Evolutionary conservation across 2,329 filamentous ascomycete genomes (phyloP).

Genomic region (Neoscytalidium dimidiatum): DNA sequence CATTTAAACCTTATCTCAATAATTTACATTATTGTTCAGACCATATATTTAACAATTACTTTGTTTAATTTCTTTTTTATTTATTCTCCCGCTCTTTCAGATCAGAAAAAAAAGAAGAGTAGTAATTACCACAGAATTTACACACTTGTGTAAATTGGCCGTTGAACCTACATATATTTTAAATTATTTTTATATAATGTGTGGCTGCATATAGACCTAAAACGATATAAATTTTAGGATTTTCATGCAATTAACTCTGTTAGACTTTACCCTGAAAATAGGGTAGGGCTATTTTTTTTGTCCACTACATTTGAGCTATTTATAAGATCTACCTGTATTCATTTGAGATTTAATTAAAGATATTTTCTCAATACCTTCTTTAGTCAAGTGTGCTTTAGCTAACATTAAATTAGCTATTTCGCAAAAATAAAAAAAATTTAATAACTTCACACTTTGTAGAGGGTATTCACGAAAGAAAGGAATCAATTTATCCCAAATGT

Average conservation of each 20-base stretch:
- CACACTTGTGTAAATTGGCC: background rate
- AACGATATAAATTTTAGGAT: slow-evolving; percentile 4
- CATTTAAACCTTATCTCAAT: slow-evolving; percentile 6
- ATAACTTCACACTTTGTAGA: background rate
- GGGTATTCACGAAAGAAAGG: background rate
- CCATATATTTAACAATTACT: slow-evolving; percentile 1
- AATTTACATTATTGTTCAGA: slow-evolving; percentile 6
- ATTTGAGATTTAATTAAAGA: background rate
- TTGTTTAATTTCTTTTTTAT: background rate
- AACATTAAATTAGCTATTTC: background rate
- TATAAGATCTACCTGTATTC: background rate
- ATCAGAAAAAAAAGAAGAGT: too few relatives aligned
- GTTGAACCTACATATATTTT: background rate
- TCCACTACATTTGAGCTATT: background rate
- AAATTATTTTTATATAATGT: background rate
- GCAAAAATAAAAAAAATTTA: background rate
- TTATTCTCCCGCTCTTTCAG: too few relatives aligned
- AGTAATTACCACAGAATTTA: background rate
- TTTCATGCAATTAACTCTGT: slow-evolving; percentile 5
- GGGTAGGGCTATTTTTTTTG: background rate
- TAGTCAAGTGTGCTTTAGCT: background rate
- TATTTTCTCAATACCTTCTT: background rate
- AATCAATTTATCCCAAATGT: background rate
- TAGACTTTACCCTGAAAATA: background rate
- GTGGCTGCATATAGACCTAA: background rate